phyloP scores from a whole-genome alignment of 805 yeast species.

The Candida boleticola region DNA sequence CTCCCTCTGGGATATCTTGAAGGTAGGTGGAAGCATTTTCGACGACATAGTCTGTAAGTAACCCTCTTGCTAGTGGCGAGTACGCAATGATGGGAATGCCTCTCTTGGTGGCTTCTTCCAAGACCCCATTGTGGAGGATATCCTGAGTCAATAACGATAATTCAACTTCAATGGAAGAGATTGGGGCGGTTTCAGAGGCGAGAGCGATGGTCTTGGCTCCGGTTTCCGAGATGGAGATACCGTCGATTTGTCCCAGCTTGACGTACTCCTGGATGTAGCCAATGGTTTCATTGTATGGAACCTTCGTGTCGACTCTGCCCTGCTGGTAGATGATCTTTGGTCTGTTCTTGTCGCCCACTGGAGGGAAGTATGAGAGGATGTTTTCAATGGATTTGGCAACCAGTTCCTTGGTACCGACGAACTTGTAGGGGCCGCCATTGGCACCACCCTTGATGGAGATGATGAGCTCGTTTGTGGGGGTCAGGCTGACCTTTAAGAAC shows the following conservation, averaged over 20 bases:
- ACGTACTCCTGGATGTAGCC: constrained; percentile 55
- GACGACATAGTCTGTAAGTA: constrained; percentile 62
- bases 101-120: constrained; percentile 54
- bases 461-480: constrained; percentile 52
- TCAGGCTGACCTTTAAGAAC: constrained; percentile 51
- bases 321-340: constrained; percentile 56
- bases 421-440: constrained; percentile 23
- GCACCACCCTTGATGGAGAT: constrained; percentile 70
- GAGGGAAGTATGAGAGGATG: constrained; percentile 28
- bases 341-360: constrained; percentile 18
- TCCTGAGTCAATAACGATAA: constrained; percentile 69
- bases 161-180: constrained; percentile 76
- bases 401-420: constrained; percentile 48
- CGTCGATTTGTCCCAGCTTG: constrained; percentile 63
- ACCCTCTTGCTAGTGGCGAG: constrained; percentile 81
- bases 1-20: constrained; percentile 54
- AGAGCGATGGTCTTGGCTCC: constrained; percentile 57
- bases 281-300: constrained; percentile 59
- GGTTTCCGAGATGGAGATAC: constrained; percentile 74
- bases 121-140: constrained; percentile 61
- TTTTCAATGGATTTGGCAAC: constrained; percentile 49
- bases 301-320: constrained; percentile 63
- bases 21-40: constrained; percentile 28
- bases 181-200: constrained; percentile 55
- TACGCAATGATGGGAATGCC: constrained; percentile 72